phyloP scores from a whole-genome alignment of 2,329 filamentous ascomycete genomes.

The Exophiala xenobiotica region DNA sequence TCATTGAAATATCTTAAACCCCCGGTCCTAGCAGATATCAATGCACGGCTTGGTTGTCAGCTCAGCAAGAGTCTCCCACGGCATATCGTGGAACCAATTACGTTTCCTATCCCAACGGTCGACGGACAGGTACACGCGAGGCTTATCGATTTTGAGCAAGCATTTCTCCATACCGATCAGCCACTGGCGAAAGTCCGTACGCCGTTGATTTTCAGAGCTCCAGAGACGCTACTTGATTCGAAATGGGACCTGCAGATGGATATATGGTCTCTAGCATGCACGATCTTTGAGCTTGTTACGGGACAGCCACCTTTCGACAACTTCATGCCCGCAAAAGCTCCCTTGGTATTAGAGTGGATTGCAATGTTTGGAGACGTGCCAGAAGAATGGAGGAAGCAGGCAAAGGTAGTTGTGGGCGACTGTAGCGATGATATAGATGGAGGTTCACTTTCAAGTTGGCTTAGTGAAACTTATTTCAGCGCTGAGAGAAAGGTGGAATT shows the following conservation, averaged over 20 bases:
- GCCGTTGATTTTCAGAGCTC: constrained; percentile 27
- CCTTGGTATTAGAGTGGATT: constrained; percentile 26
- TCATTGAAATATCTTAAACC: constrained; percentile 10
- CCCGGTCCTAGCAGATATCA: constrained; percentile 16
- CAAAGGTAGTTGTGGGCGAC: constrained; percentile 16
- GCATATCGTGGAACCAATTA: constrained; percentile 20
- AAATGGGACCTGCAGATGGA: constrained; percentile 20
- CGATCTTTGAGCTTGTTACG: constrained; percentile 27
- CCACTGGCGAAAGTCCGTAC: constrained; percentile 17
- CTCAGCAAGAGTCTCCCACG: constrained; percentile 19
- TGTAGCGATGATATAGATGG: constrained; percentile 12
- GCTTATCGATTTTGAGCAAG: constrained; percentile 27
- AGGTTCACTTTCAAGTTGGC: constrained; percentile 22
- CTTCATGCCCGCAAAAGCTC: constrained; percentile 22
- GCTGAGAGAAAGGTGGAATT: constrained; percentile 21
- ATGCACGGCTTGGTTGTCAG: constrained; percentile 8
- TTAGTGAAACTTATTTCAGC: constrained; percentile 25
- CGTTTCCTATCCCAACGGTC: constrained; percentile 7
- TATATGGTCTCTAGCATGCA: constrained; percentile 27
- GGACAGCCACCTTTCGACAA: constrained; percentile 30
- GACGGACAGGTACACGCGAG: constrained; percentile 15
- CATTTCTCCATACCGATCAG: constrained; percentile 18
- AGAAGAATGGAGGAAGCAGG: constrained; percentile 24
- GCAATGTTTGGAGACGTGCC: constrained; percentile 27
- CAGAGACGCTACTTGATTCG: constrained; percentile 24